Evolutionary conservation across 805 yeast species (phyloP).

Genomic region (Cyberlindnera americana): DNA sequence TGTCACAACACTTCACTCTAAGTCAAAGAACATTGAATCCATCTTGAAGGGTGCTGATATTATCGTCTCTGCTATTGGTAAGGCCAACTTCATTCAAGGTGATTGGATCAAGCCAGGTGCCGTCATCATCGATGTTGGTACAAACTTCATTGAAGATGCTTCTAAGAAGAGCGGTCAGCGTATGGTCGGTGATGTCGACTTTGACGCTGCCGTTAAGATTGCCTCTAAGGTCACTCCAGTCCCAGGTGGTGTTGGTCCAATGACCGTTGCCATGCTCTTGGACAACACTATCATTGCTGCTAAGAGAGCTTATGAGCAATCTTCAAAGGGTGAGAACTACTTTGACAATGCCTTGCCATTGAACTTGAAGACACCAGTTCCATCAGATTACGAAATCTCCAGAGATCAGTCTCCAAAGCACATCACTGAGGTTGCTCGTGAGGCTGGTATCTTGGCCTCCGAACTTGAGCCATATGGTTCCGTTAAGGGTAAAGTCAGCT

Average conservation of each 20-base stretch:
- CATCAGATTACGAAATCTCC: conserved; percentile 77
- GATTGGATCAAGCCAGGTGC: conserved; percentile 70
- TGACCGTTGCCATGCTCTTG: conserved; percentile 85
- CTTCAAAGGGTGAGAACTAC: conserved; percentile 6
- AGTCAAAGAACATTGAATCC: conserved; percentile 49
- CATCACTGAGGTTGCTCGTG: conserved; percentile 62
- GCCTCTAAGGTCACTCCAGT: conserved; percentile 75
- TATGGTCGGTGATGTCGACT: conserved; percentile 79
- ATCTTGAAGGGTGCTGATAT: conserved; percentile 64
- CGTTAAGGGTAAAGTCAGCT: conserved; percentile 71
- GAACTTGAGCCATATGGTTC: conserved; percentile 76
- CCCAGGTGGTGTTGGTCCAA: conserved; percentile 91
- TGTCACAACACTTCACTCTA: conserved; percentile 71
- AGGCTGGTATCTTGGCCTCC: conserved; percentile 50
- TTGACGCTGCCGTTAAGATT: conserved; percentile 46
- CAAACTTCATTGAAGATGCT: conserved; percentile 66
- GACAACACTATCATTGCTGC: conserved; percentile 72
- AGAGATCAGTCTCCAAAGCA: conserved; percentile 70
- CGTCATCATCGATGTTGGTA: conserved; percentile 79
- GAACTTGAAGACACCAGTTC: conserved; percentile 61
- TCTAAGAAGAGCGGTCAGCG: conserved; percentile 64
- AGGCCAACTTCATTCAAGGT: conserved; percentile 65
- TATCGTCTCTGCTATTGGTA: conserved; percentile 75
- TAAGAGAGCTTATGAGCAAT: conserved; percentile 35
- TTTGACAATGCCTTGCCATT: conserved; percentile 45